Conservation (phyloP, 2,329 filamentous ascomycete genomes). For the Pseudopithomyces chartarum region DNA sequence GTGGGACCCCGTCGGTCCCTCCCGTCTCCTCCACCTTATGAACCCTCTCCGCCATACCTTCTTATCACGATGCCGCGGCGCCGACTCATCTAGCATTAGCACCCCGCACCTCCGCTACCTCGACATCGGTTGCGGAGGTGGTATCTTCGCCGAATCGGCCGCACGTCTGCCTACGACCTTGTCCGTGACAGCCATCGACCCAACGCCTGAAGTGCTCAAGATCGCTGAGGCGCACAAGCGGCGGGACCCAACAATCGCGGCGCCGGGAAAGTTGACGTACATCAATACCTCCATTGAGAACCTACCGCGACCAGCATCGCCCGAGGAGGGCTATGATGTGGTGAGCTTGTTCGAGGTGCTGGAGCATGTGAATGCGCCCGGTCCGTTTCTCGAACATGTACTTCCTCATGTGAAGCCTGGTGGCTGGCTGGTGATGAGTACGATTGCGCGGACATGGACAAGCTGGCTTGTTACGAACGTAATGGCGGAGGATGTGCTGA, state of each 20-base stretch:
- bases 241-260: constrained; percentile 70
- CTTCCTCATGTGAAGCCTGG: constrained; percentile 82
- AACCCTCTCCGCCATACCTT: constrained; percentile 96
- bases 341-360: constrained; percentile 93
- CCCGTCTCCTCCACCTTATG: constrained; percentile 93
- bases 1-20: constrained; percentile 97
- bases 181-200: constrained; percentile 77
- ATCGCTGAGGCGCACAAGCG: constrained; percentile 78
- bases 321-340: constrained; percentile 69
- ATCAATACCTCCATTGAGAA: constrained; percentile 77
- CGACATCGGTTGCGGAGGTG: constrained; percentile 93
- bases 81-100: constrained; percentile 34
- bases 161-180: constrained; percentile 68
- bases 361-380: constrained; percentile 83
- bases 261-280: constrained; percentile 68
- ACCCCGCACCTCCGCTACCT: constrained; percentile 68
- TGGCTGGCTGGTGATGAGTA: constrained; percentile 91
- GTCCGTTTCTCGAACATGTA: constrained; percentile 73
- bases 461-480: constrained; percentile 94
- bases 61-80: constrained; percentile 70
- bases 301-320: constrained; percentile 49
- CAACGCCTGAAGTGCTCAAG: constrained; percentile 72
- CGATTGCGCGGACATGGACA: constrained; percentile 85
- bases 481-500: constrained; percentile 83
- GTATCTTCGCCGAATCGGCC: constrained; percentile 91